A percentile compares a stretch with the other conserved stretches of the same genome.
Conservation (phyloP, 176 grass and related monocot genomes). For the Oryza officinalis region DNA sequence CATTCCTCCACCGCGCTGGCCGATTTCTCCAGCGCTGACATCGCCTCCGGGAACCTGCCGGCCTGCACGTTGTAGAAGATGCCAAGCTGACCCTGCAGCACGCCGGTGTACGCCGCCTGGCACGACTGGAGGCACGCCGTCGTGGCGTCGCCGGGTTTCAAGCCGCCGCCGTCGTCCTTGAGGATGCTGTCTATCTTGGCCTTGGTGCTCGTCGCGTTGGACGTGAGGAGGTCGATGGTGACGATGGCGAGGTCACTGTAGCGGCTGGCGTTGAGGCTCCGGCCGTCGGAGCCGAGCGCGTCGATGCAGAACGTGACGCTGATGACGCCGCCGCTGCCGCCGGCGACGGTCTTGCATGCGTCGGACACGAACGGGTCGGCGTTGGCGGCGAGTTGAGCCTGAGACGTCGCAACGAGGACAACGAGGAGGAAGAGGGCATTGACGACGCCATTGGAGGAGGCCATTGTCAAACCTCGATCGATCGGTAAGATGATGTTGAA, state of each 20-base stretch:
- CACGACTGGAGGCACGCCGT: neutral
- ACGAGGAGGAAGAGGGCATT: too few species aligned
- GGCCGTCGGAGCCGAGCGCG: neutral
- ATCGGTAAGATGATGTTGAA: too few species aligned
- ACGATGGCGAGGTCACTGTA: too few species aligned
- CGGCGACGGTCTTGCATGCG: neutral
- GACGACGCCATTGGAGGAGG: too few species aligned
- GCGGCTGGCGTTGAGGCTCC: too few species aligned
- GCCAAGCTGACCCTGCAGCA: neutral
- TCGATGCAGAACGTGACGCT: neutral
- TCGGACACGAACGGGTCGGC: too few species aligned
- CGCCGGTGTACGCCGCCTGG: too few species aligned
- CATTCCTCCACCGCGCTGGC: neutral
- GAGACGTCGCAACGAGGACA: rapidly evolving
- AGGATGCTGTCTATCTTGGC: neutral
- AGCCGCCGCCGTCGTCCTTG: neutral
- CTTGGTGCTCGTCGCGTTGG: neutral
- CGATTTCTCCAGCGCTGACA: too few species aligned
- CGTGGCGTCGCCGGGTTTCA: neutral
- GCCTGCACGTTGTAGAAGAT: neutral
- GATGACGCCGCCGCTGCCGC: neutral
- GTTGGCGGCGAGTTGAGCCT: too few species aligned
- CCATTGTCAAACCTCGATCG: too few species aligned
- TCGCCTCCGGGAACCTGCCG: too few species aligned
- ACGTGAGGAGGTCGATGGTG: neutral